These are phyloP conservation scores for Hypoxylon sp. DNA, from an alignment of 2,329 filamentous ascomycete genomes.

Conservation along the genomic window DNA sequence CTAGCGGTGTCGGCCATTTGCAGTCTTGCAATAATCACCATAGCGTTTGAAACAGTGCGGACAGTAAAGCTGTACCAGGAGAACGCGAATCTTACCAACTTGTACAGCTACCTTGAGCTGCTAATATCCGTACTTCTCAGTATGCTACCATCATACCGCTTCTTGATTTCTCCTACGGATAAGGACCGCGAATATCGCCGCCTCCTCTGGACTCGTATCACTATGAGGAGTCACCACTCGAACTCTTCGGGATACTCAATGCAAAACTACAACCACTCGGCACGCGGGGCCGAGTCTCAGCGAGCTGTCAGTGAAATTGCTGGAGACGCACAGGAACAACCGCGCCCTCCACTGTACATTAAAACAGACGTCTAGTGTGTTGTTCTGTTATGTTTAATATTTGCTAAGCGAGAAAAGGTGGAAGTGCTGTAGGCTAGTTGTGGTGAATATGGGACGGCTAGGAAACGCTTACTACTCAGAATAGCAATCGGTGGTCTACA, in stretches of 20 bases:
- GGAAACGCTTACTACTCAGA: neutral
- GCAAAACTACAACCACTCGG: constrained; percentile 11
- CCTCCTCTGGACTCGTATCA: constrained; percentile 35
- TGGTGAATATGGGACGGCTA: neutral
- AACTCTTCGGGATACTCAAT: constrained; percentile 28
- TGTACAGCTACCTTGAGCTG: constrained; percentile 43
- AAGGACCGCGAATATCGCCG: constrained; percentile 41
- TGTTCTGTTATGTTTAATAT: neutral
- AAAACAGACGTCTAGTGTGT: neutral
- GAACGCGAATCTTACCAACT: constrained; percentile 30
- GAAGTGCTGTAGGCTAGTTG: neutral
- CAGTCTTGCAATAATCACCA: constrained; percentile 37
- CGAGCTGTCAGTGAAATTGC: neutral
- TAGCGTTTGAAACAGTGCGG: constrained; percentile 41
- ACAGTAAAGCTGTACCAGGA: constrained; percentile 36
- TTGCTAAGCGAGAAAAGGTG: neutral
- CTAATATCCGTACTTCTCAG: constrained; percentile 38
- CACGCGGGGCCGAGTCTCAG: neutral
- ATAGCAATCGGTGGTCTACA: neutral
- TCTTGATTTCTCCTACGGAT: constrained; percentile 39
- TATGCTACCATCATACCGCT: constrained; percentile 46
- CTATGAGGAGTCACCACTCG: constrained; percentile 32
- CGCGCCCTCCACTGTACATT: neutral
- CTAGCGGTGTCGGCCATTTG: constrained; percentile 39
- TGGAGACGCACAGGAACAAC: neutral